Base-by-base conservation (phyloP, 2,329 filamentous ascomycete species). In the Exophiala aquamarina region DNA sequence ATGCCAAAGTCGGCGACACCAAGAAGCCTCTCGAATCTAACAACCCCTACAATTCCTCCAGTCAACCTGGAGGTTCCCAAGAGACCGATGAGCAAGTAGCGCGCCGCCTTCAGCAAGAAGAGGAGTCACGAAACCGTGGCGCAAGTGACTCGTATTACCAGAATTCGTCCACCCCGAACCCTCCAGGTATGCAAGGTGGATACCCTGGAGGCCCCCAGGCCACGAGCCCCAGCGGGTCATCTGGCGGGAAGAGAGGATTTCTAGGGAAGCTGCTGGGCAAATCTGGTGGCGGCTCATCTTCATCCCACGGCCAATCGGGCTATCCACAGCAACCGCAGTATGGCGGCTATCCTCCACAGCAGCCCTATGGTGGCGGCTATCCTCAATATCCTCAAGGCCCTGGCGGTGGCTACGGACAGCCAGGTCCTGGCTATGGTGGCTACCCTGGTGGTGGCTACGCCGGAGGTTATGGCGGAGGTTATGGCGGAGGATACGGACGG, bases 41-140 rank as follows among this genome's bases (percentile, higher is more conserved):
- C 63, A 91, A 91, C 62, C 87, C 87, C 1, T 92, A 87, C 69
- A 72, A 77, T 26, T 60, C 58, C 56, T 26, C 23, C 11, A 26
- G 6, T 6, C 42, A 60, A 59, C 49, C 63, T 66, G 43, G 64
- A 75, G 18, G 19, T 10, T 19, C 29, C 21, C 79, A 79, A 48
- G 83, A 86, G 31, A 45, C 44, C 37, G 89, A 94, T 63, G 89
- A 86, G 49, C 77, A 77, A 19, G 72, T 91, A 8, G 90, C 91
- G 6, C 78, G 87, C 32, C 80, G 83, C 62, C 73, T 95, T 33
- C 91, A 95, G 66, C 86, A 86, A 35, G 87, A 95, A 67, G 90
- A 95, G 67, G 78, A 95, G 55, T 18, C 48, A 49, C 19, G 44
- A 15, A 29, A 49, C 19, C 51, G 49, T 7, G 74, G 74, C 20